Base-by-base conservation (phyloP, 148 eudicot genomes). In the Camellia sinensis region DNA sequence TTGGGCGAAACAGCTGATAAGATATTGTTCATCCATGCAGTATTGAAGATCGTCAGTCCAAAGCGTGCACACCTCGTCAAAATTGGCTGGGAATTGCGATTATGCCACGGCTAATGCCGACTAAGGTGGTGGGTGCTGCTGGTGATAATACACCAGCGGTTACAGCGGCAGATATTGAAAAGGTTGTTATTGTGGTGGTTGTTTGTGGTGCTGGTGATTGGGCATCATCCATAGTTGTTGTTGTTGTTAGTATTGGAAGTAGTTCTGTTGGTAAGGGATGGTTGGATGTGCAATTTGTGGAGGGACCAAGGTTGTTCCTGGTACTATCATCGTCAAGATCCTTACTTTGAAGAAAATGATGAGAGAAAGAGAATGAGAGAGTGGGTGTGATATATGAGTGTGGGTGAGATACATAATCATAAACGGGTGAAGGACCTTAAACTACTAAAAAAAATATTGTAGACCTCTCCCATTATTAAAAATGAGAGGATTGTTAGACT, bases 21-120 rank as follows among this genome's bases (percentile, higher is more conserved):
- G 77, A 73, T 93, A 95, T 61, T 82, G 77, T 86, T 95, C 99
- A 18, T 95, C 98, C 98, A 95, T 95, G 91, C 94, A 92, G 54
- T 87, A 88, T 87, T 88, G 93, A 18, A 95, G 89, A 90, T 93
- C 96, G 5, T 97, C 98, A 78, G 93, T 95, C 98, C 97, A 95
- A 1, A 95, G 86, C 5, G 94, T 88, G 3, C 92, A 85, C 57
- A 89, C 84, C 77, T 89, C 99, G 3, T 92, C 96, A 3, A 90
- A 84, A 37, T 64, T 84, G 10, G 84, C 79, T 9, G 54, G 8
- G 67, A 80, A 79, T 81, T 84, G 84, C 46, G 21, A 22, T 12
- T 80, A 80, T 40, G 76, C 80, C 71, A 41, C 83, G 1, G 37
- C 37, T 1, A 29, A 29, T 29, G 37, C 37, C 37, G 37, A 29